Base-by-base conservation (phyloP, 2,329 filamentous ascomycete species). In the Neofusicoccum umdonicola region DNA sequence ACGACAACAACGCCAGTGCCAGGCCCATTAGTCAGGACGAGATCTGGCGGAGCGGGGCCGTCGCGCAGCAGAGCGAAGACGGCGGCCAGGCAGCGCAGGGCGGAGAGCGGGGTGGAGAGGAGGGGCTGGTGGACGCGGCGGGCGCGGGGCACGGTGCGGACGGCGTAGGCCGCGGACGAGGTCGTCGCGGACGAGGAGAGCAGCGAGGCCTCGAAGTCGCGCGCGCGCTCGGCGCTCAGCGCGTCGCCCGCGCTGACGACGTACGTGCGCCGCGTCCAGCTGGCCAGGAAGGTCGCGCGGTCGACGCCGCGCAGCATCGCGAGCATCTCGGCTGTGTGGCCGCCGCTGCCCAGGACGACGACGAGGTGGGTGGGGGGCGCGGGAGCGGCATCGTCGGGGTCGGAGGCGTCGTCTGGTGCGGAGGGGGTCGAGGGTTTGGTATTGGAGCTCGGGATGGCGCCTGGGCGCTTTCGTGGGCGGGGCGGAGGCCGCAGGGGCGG, bases 301-400 rank as follows among this genome's bases (percentile, higher is more conserved):
- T 80, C 74, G 1, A 88, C 78, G 69, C 84, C 85, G 69, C 82
- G 80, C 70, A 99, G 86, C 81, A 97, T 90, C 72, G 90, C 88
- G 67, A 97, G 83, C 90, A 99, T 96, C 78, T 99, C 95, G 54
- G 92, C 89, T 0, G 95, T 97, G 78, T 99, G 95, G 0, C 95
- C 95, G 37, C 95, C 95, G 2, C 91, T 96, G 61, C 95, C 95
- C 27, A 98, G 89, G 31, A 98, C 88, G 68, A 96, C 85, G 37
- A 96, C 82, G 62, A 93, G 81, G 76, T 93, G 87, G 6, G 82
- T 81, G 31, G 80, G 79, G 3, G 71, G 58, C 4, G 71, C 72
- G 62, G 72, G 7, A 15, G 27, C 9, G 15, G 31, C 44, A 17
- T 42, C 45, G 31, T 37, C 42, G 12, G 12, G 5, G n/a, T 48